Base-by-base conservation (phyloP, 192 early-diverging fungal genomes). In the Phlyctochytrium bullatum region DNA sequence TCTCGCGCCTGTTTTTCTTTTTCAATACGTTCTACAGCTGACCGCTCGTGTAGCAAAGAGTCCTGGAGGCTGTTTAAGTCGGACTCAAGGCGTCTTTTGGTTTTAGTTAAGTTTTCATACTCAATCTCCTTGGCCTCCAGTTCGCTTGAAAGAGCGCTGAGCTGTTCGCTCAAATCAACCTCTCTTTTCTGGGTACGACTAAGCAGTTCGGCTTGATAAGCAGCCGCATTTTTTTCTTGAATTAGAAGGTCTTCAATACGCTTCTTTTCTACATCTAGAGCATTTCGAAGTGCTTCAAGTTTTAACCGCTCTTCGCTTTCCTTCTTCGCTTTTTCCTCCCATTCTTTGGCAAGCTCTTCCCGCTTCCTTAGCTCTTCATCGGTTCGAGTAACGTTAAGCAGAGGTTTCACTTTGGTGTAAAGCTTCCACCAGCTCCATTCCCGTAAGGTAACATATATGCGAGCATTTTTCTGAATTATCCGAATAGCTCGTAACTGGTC, bases 371-470 rank as follows among this genome's bases (percentile, higher is more conserved):
- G 69, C 69, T 94, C 92, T 68, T 92, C 90, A 53, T 93, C 93
- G 12, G 85, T 80, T 1, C 90, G 86, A 24, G 90, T 90, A 12
- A 93, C 90, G 34, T 88, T 89, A 36, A 94, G 78, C 59, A 95
- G 78, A 14, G 95, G 95, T 75, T 93, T 95, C 71, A 94, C 89
- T 29, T 93, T 92, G 64, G 88, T 85, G 77, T 94, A 98, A 36
- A 97, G 88, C 64, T 89, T 89, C 93, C 95, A 96, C 95, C 95
- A 98, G 24, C 90, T 78, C 92, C 94, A 96, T 83, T 96, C 92
- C 30, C 90, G 86, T 16, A 97, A 82, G 36, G 88, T 78, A 52
- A 96, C 88, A 73, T 95, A 96, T 20, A 94, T 80, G 24, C 96
- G 87, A 0, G 95, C 91, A 60, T 97, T 98, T 69, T 85, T 87